Evolutionary conservation across 768 basidiomycete genomes (phyloP), one percentile per base, ranked within the genome.

Genomic region (Amanita brunnescens): DNA sequence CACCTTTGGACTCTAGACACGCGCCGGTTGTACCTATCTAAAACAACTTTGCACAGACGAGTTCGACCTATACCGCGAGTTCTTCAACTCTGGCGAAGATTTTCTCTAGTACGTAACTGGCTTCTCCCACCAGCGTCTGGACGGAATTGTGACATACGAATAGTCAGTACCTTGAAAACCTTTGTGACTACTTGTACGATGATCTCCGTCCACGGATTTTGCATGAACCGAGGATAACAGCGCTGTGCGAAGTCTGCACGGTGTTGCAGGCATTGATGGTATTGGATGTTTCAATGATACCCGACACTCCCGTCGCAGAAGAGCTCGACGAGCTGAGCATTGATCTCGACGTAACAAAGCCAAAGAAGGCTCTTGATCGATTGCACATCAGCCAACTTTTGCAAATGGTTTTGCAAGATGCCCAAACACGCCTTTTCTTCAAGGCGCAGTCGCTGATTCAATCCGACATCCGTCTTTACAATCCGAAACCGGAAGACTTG

Each of bases 251-350:
- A 64, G 91, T 97, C 21, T 99, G 95, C 72, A 97, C 91, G 0
- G 91, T 99, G 16, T 74, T 99, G 2, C 90, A 94, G 62, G 95
- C 94, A 0, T 74, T 98, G 37, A 97, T 98, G 91, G 88, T 97
- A 3, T 81, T 93, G 24, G 93, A 95, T 61, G 74, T 88, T 14
- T 71, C 79, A 0, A 66, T 57, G 52, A 6, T 58, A 34, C 54
- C 59, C 2, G 63, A 59, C 9, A 54, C 68, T 8, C 57, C 61
- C 5, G 63, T 64, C 8, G 61, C 63, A 1, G 70, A 67, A 9
- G 67, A 65, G n/a, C 41, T 47, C 7, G 70, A 70, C 43, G 67
- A 71, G 37, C 68, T 79, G 5, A 67, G 61, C 2, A 52, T 72
- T 13, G 70, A 76, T 51, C 57, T 75, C 14, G 71, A 75, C 37